phyloP scores from a whole-genome alignment of 306 rosid genomes.

The Ammopiptanthus mongolicus region DNA sequence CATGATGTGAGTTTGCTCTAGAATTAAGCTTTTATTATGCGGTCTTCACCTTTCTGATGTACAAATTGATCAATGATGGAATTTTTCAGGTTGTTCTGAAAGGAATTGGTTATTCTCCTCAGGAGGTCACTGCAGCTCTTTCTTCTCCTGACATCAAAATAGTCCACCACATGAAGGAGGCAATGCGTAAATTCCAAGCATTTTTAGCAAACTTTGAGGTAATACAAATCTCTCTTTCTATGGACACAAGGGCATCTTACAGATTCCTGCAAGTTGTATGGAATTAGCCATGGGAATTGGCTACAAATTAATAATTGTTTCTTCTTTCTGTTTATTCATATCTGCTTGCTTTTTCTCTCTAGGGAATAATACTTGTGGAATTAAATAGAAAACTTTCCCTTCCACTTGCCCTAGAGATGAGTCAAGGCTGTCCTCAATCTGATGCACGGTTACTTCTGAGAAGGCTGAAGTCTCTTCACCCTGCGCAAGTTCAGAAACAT shows the following conservation, averaged over 20 bases:
- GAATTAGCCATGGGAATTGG: not conserved
- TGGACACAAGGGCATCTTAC: not conserved
- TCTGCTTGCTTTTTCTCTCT: slow-evolving; percentile 7
- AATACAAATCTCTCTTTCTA: not conserved
- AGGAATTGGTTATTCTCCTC: slow-evolving; percentile 71
- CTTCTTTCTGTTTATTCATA: slow-evolving; percentile 7
- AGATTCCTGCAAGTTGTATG: slow-evolving; percentile 4
- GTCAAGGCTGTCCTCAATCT: slow-evolving; percentile 63
- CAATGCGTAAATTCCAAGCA: slow-evolving; percentile 59
- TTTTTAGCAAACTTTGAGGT: slow-evolving; percentile 84
- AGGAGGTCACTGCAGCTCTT: slow-evolving; percentile 66
- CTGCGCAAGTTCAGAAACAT: slow-evolving; percentile 22
- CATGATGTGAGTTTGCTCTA: slow-evolving; percentile 58
- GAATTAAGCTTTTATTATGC: not conserved
- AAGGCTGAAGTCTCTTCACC: slow-evolving; percentile 43
- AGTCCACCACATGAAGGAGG: slow-evolving; percentile 54
- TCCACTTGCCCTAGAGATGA: slow-evolving; percentile 76
- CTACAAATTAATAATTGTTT: not conserved
- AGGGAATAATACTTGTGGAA: slow-evolving; percentile 81
- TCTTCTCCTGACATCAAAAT: slow-evolving; percentile 50
- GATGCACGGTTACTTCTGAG: slow-evolving; percentile 78
- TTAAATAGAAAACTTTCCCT: slow-evolving; percentile 40
- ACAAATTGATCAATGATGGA: slow-evolving; percentile 7
- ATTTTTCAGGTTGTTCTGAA: slow-evolving; percentile 65
- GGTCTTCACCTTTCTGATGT: slow-evolving; percentile 7